A percentile compares a stretch with the other conserved stretches of the same genome.
phyloP scores from a whole-genome alignment of 768 basidiomycete species.

The Agaricus subrufescens region DNA sequence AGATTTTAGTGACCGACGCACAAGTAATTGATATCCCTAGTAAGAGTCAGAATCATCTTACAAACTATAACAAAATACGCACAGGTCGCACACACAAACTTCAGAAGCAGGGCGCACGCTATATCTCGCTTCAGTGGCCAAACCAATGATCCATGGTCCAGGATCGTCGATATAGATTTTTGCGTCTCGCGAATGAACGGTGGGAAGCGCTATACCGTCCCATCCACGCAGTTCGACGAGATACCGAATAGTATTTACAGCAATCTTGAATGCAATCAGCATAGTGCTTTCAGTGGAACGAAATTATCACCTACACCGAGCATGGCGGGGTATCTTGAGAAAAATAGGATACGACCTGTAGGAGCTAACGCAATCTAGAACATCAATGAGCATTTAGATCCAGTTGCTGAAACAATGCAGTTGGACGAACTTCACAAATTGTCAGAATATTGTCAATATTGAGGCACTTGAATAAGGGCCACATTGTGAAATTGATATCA shows the following conservation, averaged over 20 bases:
- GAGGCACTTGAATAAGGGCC: conserved; percentile 91
- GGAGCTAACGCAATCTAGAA: conserved; percentile 80
- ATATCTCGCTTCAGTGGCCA: conserved; percentile 82
- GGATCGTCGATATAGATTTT: conserved; percentile 95
- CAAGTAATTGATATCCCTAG: conserved; percentile 79
- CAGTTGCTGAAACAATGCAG: background rate
- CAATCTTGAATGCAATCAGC: conserved; percentile 45
- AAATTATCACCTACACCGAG: conserved; percentile 55
- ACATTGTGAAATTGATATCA: conserved; percentile 95
- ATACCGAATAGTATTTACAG: conserved; percentile 87
- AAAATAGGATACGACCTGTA: conserved; percentile 82
- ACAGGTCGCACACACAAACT: conserved; percentile 86
- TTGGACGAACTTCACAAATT: conserved; percentile 69
- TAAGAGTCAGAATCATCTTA: background rate
- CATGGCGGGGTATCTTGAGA: conserved; percentile 87
- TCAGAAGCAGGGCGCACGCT: conserved; percentile 72
- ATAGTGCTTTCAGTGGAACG: background rate
- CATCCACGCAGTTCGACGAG: conserved; percentile 91
- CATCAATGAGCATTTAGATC: background rate
- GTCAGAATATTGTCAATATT: conserved; percentile 93
- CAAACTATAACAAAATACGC: conserved; percentile 23
- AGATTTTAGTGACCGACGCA: conserved; percentile 24
- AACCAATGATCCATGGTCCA: conserved; percentile 93
- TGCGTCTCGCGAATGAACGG: conserved; percentile 85
- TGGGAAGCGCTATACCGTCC: conserved; percentile 80